Percentiles rank a stretch among this genome's conserved stretches.
phyloP scores from a whole-genome alignment of 768 basidiomycete genomes.

The Chiua virens region DNA sequence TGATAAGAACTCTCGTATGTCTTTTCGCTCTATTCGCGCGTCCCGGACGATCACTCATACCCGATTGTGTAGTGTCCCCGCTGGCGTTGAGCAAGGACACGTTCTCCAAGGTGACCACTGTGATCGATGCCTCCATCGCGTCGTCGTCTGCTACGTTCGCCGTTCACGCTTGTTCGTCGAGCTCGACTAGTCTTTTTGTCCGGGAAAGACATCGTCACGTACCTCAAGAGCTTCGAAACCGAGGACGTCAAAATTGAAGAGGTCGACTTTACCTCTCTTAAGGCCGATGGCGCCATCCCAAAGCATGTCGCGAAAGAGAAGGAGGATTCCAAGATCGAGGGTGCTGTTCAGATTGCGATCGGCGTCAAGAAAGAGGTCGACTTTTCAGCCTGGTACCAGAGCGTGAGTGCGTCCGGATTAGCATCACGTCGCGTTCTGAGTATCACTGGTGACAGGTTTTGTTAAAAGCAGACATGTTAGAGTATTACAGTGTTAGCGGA shows the following conservation, averaged over 20 bases:
- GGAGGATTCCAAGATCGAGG: constrained; percentile 81
- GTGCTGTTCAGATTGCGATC: constrained; percentile 88
- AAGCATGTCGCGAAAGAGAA: constrained; percentile 53
- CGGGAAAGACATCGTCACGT: constrained; percentile 71
- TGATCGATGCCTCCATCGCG: constrained; percentile 80
- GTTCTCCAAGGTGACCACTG: constrained; percentile 70
- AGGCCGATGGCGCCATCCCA: constrained; percentile 41
- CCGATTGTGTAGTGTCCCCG: constrained; percentile 63
- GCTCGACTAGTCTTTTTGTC: constrained; percentile 74
- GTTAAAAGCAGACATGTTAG: constrained; percentile 97
- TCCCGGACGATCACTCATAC: not conserved
- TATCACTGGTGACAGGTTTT: constrained; percentile 62
- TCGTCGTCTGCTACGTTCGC: constrained; percentile 64
- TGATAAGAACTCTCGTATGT: constrained; percentile 84
- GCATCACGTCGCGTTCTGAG: constrained; percentile 4
- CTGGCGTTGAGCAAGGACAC: constrained; percentile 64
- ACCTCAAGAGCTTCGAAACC: constrained; percentile 71
- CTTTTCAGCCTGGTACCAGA: constrained; percentile 93
- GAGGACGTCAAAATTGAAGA: constrained; percentile 63
- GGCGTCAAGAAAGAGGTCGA: constrained; percentile 96
- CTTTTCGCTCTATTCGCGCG: not conserved
- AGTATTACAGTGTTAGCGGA: constrained; percentile 98
- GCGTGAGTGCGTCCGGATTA: constrained; percentile 46
- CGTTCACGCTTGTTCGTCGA: constrained; percentile 71
- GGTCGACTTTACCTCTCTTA: constrained; percentile 69